phyloP scores from a whole-genome alignment of 129 eudicot genomes.

The Arctium minus region DNA sequence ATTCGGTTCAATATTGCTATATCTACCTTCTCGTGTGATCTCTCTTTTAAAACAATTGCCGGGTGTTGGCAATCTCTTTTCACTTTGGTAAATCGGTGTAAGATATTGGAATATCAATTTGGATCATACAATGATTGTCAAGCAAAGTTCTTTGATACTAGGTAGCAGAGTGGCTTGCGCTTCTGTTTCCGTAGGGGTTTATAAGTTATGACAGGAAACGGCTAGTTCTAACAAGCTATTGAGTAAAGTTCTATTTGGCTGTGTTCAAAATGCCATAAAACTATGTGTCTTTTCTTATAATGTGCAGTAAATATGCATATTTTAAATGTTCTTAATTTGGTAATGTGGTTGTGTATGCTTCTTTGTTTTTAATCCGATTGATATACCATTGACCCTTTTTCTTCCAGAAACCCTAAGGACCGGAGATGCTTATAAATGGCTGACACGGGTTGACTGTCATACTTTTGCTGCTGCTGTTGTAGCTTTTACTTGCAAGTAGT shows the following conservation, averaged over 20 bases:
- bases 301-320: neutral
- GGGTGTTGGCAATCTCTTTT: too few relatives aligned
- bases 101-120: too few relatives aligned
- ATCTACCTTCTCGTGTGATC: too few relatives aligned
- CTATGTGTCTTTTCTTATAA: neutral
- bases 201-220: too few relatives aligned
- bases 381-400: neutral
- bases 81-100: too few relatives aligned
- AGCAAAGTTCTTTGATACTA: too few relatives aligned
- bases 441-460: constrained; percentile 1
- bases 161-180: too few relatives aligned
- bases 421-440: constrained; percentile 11
- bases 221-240: too few relatives aligned
- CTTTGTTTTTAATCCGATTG: neutral
- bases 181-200: too few relatives aligned
- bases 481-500: constrained; percentile 19
- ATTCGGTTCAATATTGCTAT: too few relatives aligned
- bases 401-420: constrained; percentile 31
- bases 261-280: neutral
- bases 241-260: neutral
- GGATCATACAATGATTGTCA: too few relatives aligned
- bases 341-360: neutral
- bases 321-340: neutral
- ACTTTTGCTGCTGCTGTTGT: neutral
- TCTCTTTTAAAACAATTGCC: too few relatives aligned